Base-by-base conservation (phyloP, 768 basidiomycete species). In the Amanita polypyramis region DNA sequence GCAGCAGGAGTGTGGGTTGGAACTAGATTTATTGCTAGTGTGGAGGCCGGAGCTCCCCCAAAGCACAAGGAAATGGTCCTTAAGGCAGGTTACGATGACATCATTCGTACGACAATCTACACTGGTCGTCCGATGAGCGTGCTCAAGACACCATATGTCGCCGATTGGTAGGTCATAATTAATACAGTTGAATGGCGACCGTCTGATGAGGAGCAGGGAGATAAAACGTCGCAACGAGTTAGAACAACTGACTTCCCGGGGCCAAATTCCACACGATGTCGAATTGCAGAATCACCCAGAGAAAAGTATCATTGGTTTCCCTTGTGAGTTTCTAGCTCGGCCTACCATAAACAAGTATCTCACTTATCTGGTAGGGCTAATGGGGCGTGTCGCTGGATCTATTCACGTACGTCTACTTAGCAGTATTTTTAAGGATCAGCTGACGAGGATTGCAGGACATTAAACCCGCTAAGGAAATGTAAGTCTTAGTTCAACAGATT, bases 1-100 rank as follows among this genome's bases (percentile, higher is more conserved):
- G 90, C 89, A 4, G 71, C 82, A 2, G 90, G 82, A 37, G 84
- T 92, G 2, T 93, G 90, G 90, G 86, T 89, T 32, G 85, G 85
- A 34, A 92, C 88, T 4, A 80, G 88, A 33, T 92, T 92, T 58
- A 86, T 90, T 35, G 86, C 88, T 9, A 80, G 81, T 55, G 77
- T 72, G 32, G 86, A 91, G 61, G 86, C 89, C 0, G 84, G 80
- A 32, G 89, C 88, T 2, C 81, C 88, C 9, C 76, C 76, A 29
- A 75, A 62, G 54, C 85, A 87, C 62, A 88, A 88, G 59, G 73
- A 86, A 43, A 65, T 76, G 45, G 68, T 86, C 10, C 43, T 86
- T 20, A 72, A 69, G 14, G 83, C 85, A 6, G 81, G 80, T n/a
- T 82, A 83, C 49, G 86, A 88, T 51, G 89, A 90, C 58, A 74